Percentiles rank a stretch among this genome's conserved stretches.
Conservation (phyloP, 495 filamentous ascomycete genomes). For the Penicillium atrosanguineum region DNA sequence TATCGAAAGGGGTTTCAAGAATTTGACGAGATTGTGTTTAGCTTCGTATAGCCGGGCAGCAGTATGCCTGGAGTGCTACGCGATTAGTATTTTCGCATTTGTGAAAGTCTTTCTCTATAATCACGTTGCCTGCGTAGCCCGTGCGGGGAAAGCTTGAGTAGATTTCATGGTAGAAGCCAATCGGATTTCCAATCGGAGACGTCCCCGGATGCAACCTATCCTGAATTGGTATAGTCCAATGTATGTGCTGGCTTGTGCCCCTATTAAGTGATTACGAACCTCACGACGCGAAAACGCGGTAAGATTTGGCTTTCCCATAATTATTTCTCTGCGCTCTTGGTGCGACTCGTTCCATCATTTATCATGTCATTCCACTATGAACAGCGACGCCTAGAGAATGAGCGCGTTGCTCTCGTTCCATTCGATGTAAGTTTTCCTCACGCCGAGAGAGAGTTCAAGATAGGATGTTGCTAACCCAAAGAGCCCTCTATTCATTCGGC, state of each 20-base stretch:
- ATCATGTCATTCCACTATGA: conserved; percentile 1
- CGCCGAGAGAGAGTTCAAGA: too few relatives aligned
- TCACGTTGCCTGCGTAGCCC: background rate
- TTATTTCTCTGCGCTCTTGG: background rate
- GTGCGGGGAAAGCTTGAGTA: background rate
- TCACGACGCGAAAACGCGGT: background rate
- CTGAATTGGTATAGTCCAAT: background rate
- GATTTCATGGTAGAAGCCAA: background rate
- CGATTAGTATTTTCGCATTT: background rate
- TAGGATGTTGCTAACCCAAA: too few relatives aligned
- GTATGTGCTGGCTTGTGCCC: background rate
- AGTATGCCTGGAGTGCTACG: too few relatives aligned
- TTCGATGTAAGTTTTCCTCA: conserved; percentile 6
- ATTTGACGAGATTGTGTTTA: background rate
- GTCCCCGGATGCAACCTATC: background rate
- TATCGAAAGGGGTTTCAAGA: too few relatives aligned
- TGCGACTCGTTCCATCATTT: background rate
- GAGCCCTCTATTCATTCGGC: too few relatives aligned
- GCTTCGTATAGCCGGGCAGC: too few relatives aligned
- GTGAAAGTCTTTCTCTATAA: background rate
- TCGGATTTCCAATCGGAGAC: too few relatives aligned
- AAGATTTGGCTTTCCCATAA: background rate
- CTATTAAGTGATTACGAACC: background rate
- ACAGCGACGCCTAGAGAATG: conserved; percentile 10
- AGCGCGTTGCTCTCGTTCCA: conserved; percentile 5